Evolutionary conservation across 768 basidiomycete genomes (phyloP), one percentile per base, ranked within the genome.

Genomic region (Gymnopilus dilepis): DNA sequence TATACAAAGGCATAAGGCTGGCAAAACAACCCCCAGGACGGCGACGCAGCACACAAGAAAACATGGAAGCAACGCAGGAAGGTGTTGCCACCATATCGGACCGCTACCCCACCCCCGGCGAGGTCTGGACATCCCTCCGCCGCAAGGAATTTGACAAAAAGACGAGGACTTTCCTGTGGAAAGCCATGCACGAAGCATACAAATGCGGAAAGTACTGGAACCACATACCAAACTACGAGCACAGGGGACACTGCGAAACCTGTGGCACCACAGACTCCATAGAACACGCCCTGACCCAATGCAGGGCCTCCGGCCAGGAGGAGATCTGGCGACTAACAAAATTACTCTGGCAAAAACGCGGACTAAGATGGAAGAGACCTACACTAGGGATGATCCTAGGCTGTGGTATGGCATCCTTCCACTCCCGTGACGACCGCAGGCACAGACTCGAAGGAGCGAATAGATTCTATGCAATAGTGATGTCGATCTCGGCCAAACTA

Each of bases 231-330:
- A 63, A 38, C 15, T 64, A 47, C 13, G 61, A 66, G 41, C n/a
- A 62, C 4, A 22, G 61, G 40, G 59, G 34, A 2, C 13, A 0
- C 1, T 75, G 75, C 56, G 6, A 26, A 0, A 15, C 47, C 2
- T 76, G 74, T 60, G 17, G 38, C 0, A 54, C 30, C 2, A 54
- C 8, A 4, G 76, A 77, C 59, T 37, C 66, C 5, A 65, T 78
- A 56, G 70, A 71, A 15, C 75, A 78, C 47, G 73, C 74, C 17
- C 65, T 77, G 0, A 59, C 53, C 0, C 50, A 70, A 40, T 77
- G 75, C 43, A 12, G 55, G 28, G 57, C 57, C 0, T 60, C 69
- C 7, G 68, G 69, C 1, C 73, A 73, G 48, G 50, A 60, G 34
- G 19, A 24, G 31, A 54, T 73, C 1, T 34, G 59, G 2, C 6